Percentiles rank a stretch among this genome's conserved stretches.
Conservation (phyloP, 2,329 filamentous ascomycete genomes). For the Pleurostoma richardsiae region DNA sequence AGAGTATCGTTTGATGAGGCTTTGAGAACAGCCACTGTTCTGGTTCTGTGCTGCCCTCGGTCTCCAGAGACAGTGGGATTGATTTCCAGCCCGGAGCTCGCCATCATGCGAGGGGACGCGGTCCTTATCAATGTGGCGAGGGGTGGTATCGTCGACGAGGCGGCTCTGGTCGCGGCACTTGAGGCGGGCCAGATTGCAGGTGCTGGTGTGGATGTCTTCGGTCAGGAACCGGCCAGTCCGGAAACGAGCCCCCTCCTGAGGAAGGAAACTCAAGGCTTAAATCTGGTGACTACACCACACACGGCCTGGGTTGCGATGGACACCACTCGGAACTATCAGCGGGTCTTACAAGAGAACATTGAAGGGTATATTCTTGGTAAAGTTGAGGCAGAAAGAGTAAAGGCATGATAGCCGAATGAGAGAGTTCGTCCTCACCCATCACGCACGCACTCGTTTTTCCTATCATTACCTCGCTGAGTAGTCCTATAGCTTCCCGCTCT, state of each 20-base stretch:
- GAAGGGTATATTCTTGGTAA: conserved; percentile 7
- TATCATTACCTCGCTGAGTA: too few species aligned
- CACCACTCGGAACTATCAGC: conserved; percentile 9
- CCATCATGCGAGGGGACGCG: conserved; percentile 11
- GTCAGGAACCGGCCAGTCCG: conserved; percentile 17
- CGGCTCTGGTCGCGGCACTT: conserved; percentile 18
- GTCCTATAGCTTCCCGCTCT: neutral
- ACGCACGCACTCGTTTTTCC: too few species aligned
- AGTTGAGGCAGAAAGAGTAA: conserved; percentile 1
- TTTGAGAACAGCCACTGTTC: neutral
- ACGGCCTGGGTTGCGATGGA: conserved; percentile 1
- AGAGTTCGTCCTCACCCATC: too few species aligned
- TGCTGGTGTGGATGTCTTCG: conserved; percentile 23
- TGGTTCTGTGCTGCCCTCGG: conserved; percentile 10
- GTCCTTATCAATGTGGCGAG: conserved; percentile 22
- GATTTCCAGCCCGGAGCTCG: conserved; percentile 15
- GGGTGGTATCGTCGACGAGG: conserved; percentile 22
- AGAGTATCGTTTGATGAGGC: neutral
- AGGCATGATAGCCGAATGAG: conserved; percentile 1
- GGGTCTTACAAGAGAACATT: conserved; percentile 10
- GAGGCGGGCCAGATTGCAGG: conserved; percentile 15
- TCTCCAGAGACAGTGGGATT: conserved; percentile 13
- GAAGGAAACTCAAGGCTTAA: conserved; percentile 7
- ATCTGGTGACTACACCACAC: conserved; percentile 11
- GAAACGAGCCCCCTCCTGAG: conserved; percentile 9